phyloP scores from a whole-genome alignment of 2,329 filamentous ascomycete species.

The Hypocreales sp. region DNA sequence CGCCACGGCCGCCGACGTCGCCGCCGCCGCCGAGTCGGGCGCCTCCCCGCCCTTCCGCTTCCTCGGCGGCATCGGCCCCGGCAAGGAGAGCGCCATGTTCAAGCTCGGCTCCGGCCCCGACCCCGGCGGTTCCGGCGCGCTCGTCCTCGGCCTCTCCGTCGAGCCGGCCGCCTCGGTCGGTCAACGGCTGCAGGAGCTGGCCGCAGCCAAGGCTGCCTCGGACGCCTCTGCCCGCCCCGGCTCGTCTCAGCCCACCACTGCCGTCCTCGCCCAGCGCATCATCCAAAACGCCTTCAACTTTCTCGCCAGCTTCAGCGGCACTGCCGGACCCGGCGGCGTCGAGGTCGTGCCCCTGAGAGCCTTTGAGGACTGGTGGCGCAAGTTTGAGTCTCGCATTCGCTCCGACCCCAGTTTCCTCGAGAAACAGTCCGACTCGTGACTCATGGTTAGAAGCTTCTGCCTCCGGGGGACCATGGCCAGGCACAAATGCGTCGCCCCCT shows the following conservation, averaged over 20 bases:
- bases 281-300: conserved; percentile 98
- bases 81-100: conserved; percentile 88
- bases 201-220: conserved; percentile 12
- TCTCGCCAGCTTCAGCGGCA: conserved; percentile 68
- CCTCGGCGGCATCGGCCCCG: conserved; percentile 75
- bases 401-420: conserved; percentile 83
- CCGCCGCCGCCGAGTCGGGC: conserved; percentile 22
- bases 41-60: conserved; percentile 54
- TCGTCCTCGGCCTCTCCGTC: conserved; percentile 69
- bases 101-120: conserved; percentile 36
- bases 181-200: conserved; percentile 48
- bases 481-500: too few species aligned
- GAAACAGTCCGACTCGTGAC: conserved; percentile 29
- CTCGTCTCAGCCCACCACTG: conserved; percentile 40
- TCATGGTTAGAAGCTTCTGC: background rate
- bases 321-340: conserved; percentile 42
- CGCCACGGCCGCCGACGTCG: conserved; percentile 32
- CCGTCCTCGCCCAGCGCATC: conserved; percentile 76
- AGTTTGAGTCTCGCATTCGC: conserved; percentile 80
- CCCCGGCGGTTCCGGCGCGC: conserved; percentile 20
- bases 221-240: conserved; percentile 1
- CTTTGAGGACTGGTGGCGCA: conserved; percentile 96
- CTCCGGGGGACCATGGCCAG: background rate
- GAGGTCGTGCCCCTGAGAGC: conserved; percentile 89
- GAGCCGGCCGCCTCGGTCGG: conserved; percentile 63